Conservation (phyloP, 1,139 yeast species). For the Protomyces arabidopsidicola region DNA sequence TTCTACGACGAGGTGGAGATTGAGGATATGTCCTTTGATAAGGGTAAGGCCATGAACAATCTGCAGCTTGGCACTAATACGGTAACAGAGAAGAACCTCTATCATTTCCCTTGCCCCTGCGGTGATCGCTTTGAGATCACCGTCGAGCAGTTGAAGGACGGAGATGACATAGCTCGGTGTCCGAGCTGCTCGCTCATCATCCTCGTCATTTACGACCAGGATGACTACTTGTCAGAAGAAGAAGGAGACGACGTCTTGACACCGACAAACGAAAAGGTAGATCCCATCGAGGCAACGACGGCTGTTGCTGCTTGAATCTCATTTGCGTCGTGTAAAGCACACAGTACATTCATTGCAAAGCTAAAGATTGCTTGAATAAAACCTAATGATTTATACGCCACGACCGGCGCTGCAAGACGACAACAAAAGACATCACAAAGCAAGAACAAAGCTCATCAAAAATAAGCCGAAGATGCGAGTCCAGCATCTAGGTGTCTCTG, state of each 20-base stretch:
- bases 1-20: constrained; percentile 93
- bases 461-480: too few relatives aligned
- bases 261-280: constrained; percentile 2
- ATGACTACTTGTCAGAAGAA: constrained; percentile 23
- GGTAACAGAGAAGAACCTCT: constrained; percentile 53
- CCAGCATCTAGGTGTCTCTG: too few relatives aligned
- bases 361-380: too few relatives aligned
- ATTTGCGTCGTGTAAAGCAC: too few relatives aligned
- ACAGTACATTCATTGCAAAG: too few relatives aligned
- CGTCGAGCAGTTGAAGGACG: constrained; percentile 72
- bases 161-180: constrained; percentile 84
- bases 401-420: too few relatives aligned
- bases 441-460: too few relatives aligned
- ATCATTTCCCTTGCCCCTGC: constrained; percentile 97
- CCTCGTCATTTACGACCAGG: constrained; percentile 71
- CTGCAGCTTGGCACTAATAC: neutral
- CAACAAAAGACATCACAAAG: too few relatives aligned
- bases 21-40: constrained; percentile 77
- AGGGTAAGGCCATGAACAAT: neutral
- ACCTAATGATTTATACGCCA: too few relatives aligned
- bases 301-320: neutral
- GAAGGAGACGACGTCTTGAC: constrained; percentile 3
- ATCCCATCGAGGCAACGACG: neutral
- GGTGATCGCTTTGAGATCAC: constrained; percentile 89
- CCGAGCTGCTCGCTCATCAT: constrained; percentile 95